A percentile compares a stretch with the other conserved stretches of the same genome.
Conservation (phyloP, 331 rosid genomes). For the Erythrophleum ivorense region DNA sequence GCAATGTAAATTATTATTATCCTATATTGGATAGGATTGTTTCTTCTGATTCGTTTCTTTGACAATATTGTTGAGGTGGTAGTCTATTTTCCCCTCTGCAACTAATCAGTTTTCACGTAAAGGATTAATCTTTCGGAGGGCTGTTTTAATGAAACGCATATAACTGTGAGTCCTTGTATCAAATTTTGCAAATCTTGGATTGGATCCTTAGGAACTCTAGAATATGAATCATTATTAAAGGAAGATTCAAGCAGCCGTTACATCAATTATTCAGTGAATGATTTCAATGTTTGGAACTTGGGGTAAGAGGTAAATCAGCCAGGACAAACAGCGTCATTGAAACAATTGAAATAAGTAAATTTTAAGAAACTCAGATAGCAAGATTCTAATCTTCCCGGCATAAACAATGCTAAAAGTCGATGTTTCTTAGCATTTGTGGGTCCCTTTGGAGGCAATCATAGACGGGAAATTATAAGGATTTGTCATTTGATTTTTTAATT, state of each 20-base stretch:
- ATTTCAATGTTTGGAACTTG: neutral
- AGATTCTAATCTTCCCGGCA: too few relatives aligned
- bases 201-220: neutral
- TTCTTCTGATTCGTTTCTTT: neutral
- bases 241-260: neutral
- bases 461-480: too few relatives aligned
- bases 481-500: too few relatives aligned
- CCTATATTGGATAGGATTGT: neutral
- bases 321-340: neutral
- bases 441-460: too few relatives aligned
- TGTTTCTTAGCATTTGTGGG: too few relatives aligned
- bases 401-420: too few relatives aligned
- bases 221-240: neutral
- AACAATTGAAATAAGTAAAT: neutral
- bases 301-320: neutral
- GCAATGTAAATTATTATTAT: conserved; percentile 10
- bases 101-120: neutral
- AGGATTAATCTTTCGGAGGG: neutral
- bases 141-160: neutral
- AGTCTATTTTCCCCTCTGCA: neutral
- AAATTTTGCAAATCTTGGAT: neutral
- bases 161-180: neutral
- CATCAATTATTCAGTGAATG: neutral
- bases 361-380: too few relatives aligned
- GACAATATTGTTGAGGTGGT: neutral